Evolutionary conservation across 441 rosid genomes (phyloP).

Genomic region (Metrosideros polymorpha): DNA sequence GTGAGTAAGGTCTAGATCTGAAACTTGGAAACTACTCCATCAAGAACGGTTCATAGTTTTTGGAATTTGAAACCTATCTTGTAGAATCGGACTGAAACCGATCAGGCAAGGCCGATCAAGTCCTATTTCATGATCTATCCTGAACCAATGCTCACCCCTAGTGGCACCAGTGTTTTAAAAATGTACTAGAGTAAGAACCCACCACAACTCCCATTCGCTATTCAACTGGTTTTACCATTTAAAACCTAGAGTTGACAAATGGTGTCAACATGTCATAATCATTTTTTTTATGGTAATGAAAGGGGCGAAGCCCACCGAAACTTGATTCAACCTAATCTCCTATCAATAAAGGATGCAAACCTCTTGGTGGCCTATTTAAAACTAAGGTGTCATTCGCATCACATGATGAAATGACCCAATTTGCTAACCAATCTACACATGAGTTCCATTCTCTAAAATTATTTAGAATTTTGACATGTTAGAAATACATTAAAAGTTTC

Average conservation of each 20-base stretch:
- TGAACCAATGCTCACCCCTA: not conserved
- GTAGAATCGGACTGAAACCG: not conserved
- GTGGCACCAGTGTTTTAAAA: not conserved
- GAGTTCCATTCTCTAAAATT: too few relatives aligned
- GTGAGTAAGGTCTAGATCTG: not conserved
- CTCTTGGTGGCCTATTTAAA: too few relatives aligned
- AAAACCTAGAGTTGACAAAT: not conserved
- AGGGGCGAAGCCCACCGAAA: too few relatives aligned
- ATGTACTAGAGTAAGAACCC: not conserved
- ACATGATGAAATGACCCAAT: too few relatives aligned
- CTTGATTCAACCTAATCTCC: too few relatives aligned
- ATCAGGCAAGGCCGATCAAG: rapidly evolving
- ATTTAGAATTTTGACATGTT: too few relatives aligned
- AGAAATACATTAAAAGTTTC: too few relatives aligned
- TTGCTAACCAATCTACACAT: too few relatives aligned
- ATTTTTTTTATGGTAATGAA: too few relatives aligned
- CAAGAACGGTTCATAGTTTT: not conserved
- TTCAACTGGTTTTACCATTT: not conserved
- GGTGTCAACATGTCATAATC: not conserved
- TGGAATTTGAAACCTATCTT: not conserved
- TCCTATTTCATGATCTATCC: not conserved
- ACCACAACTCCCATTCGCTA: not conserved
- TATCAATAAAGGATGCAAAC: too few relatives aligned
- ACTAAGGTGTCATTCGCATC: too few relatives aligned
- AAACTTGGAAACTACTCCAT: rapidly evolving